These are phyloP conservation scores for Anisogramma anomala DNA, from an alignment of 2,329 filamentous ascomycete genomes.

Conservation along the genomic window DNA sequence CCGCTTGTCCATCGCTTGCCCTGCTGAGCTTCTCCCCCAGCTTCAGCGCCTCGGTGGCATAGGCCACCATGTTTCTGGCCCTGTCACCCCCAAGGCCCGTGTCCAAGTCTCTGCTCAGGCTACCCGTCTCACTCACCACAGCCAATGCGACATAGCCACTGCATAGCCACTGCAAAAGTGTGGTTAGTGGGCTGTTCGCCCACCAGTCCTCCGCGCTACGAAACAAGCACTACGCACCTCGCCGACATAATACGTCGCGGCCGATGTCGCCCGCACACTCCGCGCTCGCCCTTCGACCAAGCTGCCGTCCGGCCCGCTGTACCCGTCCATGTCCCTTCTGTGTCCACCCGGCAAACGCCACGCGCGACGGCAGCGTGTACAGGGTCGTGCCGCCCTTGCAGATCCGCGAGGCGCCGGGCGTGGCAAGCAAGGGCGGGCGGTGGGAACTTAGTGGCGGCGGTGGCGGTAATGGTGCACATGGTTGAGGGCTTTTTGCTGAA, in stretches of 20 bases:
- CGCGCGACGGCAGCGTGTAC: conserved; percentile 46
- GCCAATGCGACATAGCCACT: conserved; percentile 53
- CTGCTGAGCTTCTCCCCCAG: conserved; percentile 44
- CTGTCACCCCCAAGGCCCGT: conserved; percentile 42
- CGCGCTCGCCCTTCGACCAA: conserved; percentile 45
- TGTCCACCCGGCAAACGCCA: conserved; percentile 51
- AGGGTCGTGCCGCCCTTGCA: conserved; percentile 53
- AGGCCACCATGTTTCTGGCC: conserved; percentile 50
- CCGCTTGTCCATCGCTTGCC: background rate
- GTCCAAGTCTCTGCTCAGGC: conserved; percentile 41
- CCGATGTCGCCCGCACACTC: conserved; percentile 42
- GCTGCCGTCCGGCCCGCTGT: conserved; percentile 47
- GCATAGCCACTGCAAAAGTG: background rate
- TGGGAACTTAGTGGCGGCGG: too few relatives aligned
- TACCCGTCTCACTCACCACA: conserved; percentile 41
- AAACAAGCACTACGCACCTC: conserved; percentile 25
- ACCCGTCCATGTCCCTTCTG: conserved; percentile 36
- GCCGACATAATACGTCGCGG: conserved; percentile 43
- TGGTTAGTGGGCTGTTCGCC: conserved; percentile 35
- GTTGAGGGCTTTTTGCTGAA: too few relatives aligned
- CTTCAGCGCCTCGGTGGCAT: conserved; percentile 45
- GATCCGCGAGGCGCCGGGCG: conserved; percentile 44
- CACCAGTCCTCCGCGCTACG: conserved; percentile 40
- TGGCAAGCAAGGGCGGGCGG: too few relatives aligned
- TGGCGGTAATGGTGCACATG: too few relatives aligned